Conservation (phyloP, 1,284 basidiomycete species). For the Trichosporon sp. region DNA sequence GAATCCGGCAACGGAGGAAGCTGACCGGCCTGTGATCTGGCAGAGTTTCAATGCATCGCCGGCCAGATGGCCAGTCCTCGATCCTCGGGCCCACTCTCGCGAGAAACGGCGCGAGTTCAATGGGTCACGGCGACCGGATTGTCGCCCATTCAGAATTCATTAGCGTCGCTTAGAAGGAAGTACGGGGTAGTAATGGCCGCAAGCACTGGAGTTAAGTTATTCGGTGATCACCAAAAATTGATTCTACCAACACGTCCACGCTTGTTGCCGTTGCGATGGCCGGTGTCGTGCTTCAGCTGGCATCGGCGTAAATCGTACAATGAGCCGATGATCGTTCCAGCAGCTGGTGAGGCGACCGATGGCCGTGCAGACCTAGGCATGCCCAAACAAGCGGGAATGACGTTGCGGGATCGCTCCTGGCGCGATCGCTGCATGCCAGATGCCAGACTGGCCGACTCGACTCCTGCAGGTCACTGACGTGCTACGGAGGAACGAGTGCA, state of each 20-base stretch:
- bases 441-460: no score
- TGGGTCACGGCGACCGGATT: neutral
- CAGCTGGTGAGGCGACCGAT: neutral
- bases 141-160: neutral
- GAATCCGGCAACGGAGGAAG: neutral
- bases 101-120: neutral
- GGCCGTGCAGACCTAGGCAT: neutral
- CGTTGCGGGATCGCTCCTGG: neutral
- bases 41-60: neutral
- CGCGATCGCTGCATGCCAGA: neutral
- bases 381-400: neutral
- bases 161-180: neutral
- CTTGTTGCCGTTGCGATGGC: neutral
- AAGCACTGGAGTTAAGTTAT: no score
- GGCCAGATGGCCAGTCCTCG: neutral
- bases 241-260: neutral
- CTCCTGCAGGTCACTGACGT: neutral
- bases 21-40: neutral
- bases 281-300: neutral
- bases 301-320: neutral
- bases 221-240: neutral
- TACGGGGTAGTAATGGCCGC: neutral
- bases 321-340: neutral
- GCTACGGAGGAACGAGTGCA: slow-evolving; percentile 8
- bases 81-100: no score